Evolutionary conservation across 495 filamentous ascomycete genomes (phyloP).

Genomic region (Aspergillus indologenus): DNA sequence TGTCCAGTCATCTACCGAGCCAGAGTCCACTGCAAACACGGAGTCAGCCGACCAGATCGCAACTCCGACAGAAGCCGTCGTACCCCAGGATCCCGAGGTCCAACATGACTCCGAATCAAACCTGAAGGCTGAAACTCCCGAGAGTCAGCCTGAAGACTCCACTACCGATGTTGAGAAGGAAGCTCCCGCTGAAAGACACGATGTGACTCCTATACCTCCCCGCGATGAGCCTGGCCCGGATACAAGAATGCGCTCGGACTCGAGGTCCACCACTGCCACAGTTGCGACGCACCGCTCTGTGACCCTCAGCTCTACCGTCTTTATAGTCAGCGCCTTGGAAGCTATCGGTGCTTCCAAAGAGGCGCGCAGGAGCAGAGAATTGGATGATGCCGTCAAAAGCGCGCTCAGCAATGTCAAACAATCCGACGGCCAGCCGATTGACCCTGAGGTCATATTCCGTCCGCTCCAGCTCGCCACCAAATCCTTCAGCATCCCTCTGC

Average conservation of each 20-base stretch:
- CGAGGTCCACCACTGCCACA: constrained; percentile 54
- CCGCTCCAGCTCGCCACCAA: constrained; percentile 86
- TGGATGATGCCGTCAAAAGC: constrained; percentile 73
- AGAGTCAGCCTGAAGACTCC: constrained; percentile 8
- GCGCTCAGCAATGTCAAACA: constrained; percentile 81
- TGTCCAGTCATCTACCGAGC: constrained; percentile 12
- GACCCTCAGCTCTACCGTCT: constrained; percentile 87
- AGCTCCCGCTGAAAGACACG: constrained; percentile 10
- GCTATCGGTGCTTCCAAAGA: constrained; percentile 86
- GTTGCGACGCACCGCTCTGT: constrained; percentile 50
- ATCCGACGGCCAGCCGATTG: constrained; percentile 62
- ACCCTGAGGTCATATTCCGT: constrained; percentile 88
- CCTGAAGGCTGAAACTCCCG: constrained; percentile 8
- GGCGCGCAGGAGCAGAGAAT: constrained; percentile 72
- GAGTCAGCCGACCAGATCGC: constrained; percentile 19
- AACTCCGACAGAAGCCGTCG: constrained; percentile 22
- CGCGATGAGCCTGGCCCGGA: constrained; percentile 32
- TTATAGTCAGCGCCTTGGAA: constrained; percentile 89
- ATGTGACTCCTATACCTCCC: constrained; percentile 10
- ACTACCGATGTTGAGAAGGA: constrained; percentile 11
- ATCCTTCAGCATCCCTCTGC: constrained; percentile 73
- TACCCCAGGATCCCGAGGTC: constrained; percentile 18
- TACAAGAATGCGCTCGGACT: constrained; percentile 51
- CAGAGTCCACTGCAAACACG: constrained; percentile 18
- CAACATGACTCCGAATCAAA: constrained; percentile 18